Evolutionary conservation across 176 grass and related monocot genomes (phyloP), one percentile per base, ranked within the genome.

Genomic region (Juncus effusus): DNA sequence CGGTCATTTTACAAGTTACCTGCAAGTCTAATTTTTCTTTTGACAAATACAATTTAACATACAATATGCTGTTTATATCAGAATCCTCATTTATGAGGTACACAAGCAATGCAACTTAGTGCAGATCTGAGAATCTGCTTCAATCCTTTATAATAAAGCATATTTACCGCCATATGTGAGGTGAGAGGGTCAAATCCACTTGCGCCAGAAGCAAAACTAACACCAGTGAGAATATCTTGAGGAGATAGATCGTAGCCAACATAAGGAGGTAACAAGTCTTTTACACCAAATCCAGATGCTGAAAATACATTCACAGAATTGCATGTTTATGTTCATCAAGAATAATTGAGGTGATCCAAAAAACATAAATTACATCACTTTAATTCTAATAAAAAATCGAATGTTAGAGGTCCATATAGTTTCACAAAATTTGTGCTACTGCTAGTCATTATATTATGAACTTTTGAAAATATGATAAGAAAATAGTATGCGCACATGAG

Each of bases 161-260:
- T 3, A 40, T 40, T 37, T 82, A 86, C 84, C 40, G 65, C 1
- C 0, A 65, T 2, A 58, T 6, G 19, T 7, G 84, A 66, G 51
- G 84, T 87, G 12, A 83, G 55, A 7, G 76, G 84, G 28, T 87
- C 84, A 45, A 70, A 87, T 72, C 84, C 84, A 65, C 75, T 87
- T 3, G 79, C 79, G 37, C 84, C 84, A 4, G 12, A 72, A 54
- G 84, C 80, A 16, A 87, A 87, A 0, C 71, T 72, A 4, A 87
- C 84, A 44, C 84, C 84, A 16, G 80, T 87, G 2, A 87, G 80
- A 69, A 87, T 60, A 45, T 87, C 84, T 40, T 61, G 3, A 4
- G 81, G 55, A 38, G 70, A 10, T 57, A 87, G 75, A 11, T 67
- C 45, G 40, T 51, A 6, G 3, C 65, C 9, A 38, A 14, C 6